A percentile compares a stretch with the other conserved stretches of the same genome.
These are phyloP conservation scores for Alternaria metachromatica DNA, from an alignment of 2,329 filamentous ascomycete genomes.

Conservation along the genomic window DNA sequence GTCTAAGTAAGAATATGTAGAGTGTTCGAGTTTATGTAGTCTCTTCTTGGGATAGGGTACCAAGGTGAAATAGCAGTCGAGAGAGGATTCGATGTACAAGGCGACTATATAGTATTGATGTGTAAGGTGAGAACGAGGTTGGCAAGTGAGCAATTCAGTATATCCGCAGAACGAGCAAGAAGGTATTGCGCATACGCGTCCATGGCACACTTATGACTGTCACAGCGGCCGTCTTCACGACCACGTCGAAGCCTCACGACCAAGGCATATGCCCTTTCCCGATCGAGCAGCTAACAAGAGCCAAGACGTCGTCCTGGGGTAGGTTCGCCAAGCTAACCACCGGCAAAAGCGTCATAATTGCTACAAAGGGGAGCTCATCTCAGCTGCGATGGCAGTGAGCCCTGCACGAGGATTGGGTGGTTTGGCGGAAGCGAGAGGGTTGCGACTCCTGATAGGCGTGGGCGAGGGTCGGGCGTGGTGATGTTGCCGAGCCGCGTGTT, in stretches of 20 bases:
- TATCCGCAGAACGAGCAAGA: constrained; percentile 4
- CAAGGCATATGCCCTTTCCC: not conserved
- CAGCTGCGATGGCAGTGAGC: not conserved
- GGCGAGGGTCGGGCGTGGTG: not conserved
- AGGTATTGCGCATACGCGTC: constrained; percentile 10
- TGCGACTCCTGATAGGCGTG: not conserved
- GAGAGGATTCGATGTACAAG: constrained; percentile 4
- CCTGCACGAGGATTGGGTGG: not conserved
- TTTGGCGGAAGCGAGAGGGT: not conserved
- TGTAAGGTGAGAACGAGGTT: constrained; percentile 9
- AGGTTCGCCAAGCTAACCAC: not conserved
- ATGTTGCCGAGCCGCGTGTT: not conserved
- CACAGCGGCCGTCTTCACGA: not conserved
- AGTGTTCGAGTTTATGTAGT: not conserved
- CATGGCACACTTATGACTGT: constrained; percentile 5
- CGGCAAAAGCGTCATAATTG: not conserved
- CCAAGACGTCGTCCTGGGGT: not conserved
- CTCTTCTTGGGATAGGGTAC: not conserved
- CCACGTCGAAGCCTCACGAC: constrained; percentile 6
- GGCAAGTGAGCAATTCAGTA: not conserved
- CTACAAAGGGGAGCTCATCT: not conserved
- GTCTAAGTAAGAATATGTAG: not conserved
- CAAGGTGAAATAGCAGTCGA: not conserved
- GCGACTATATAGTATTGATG: constrained; percentile 1
- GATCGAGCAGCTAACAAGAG: not conserved